Base-by-base conservation (phyloP, 164 flowering plant species). In the Nymphaea colorata region DNA sequence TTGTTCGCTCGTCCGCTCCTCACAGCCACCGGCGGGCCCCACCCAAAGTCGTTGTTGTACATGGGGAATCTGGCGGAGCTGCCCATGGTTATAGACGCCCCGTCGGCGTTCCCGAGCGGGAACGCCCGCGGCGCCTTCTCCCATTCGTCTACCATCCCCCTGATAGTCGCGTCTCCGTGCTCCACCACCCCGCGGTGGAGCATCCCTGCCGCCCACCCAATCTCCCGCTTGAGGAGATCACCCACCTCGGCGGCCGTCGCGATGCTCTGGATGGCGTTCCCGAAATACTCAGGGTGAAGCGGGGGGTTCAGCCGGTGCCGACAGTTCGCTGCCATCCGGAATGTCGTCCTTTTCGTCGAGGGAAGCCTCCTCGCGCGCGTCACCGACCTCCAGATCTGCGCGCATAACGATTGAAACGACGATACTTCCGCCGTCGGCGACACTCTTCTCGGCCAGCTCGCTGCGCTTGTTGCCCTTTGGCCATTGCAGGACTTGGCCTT, bases 261-360 rank as follows among this genome's bases (percentile, higher is more conserved):
- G 14, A 84, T 74, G 82, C 96, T 89, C 70, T 91, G 97, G 6
- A 93, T 89, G 45, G 89, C 90, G 82, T 91, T 93, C 8, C 98
- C 98, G 83, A 90, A 92, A 69, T 92, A 92, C 76, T 79, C 76
- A 41, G 83, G 69, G 60, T 83, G 81, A 4, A 92, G 65, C 67
- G 66, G 62, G 11, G 96, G 98, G 69, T 81, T 87, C 2, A 92
- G 68, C 67, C 98, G 76, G 76, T 81, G 95, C 1, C 96, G 78
- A 72, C 98, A 92, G 75, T 92, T 92, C 53, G 88, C 91, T 0
- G 98, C 98, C 96, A 92, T 92, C 16, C 96, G 72, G 42, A 92
- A 88, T 72, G 98, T 92, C 64, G 42, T 61, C 61, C 69, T 61
- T 45, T 82, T 84, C 3, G 68, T 2, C 0, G 76, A 64, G 2